These are phyloP conservation scores for Erysimum cheiranthoides DNA, from an alignment of 345 rosid species.

Conservation along the genomic window DNA sequence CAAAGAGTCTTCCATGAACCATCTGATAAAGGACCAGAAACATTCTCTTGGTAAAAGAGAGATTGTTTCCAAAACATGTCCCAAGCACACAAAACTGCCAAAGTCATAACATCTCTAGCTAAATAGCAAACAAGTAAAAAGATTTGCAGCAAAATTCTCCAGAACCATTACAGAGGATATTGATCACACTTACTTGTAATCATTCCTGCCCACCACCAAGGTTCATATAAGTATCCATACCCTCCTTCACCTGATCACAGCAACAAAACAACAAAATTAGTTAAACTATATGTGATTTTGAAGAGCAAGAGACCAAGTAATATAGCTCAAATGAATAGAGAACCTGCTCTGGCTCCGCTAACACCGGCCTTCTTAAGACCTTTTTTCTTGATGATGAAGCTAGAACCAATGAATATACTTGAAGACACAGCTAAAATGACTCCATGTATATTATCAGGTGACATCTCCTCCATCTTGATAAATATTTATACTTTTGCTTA, in stretches of 20 bases:
- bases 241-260: constrained; percentile 66
- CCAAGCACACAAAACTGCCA: background rate
- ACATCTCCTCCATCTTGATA: constrained; percentile 50
- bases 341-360: constrained; percentile 78
- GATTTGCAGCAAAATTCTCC: background rate
- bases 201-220: constrained; percentile 96
- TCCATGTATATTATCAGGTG: constrained; percentile 77
- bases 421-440: constrained; percentile 84
- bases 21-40: background rate
- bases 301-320: background rate
- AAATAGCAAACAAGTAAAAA: constrained; percentile 1
- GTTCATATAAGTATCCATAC: constrained; percentile 70
- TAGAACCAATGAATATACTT: constrained; percentile 87
- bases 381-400: constrained; percentile 91
- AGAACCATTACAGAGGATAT: background rate
- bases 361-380: constrained; percentile 77
- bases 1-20: background rate
- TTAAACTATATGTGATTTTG: background rate
- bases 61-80: constrained; percentile 12
- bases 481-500: constrained; percentile 3
- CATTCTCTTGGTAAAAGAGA: background rate
- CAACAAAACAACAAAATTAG: background rate
- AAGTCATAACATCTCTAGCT: background rate
- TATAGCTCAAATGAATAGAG: background rate
- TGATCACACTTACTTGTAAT: constrained; percentile 60